Conservation (phyloP, 495 filamentous ascomycete genomes). For the Lentithecium fluviatile region DNA sequence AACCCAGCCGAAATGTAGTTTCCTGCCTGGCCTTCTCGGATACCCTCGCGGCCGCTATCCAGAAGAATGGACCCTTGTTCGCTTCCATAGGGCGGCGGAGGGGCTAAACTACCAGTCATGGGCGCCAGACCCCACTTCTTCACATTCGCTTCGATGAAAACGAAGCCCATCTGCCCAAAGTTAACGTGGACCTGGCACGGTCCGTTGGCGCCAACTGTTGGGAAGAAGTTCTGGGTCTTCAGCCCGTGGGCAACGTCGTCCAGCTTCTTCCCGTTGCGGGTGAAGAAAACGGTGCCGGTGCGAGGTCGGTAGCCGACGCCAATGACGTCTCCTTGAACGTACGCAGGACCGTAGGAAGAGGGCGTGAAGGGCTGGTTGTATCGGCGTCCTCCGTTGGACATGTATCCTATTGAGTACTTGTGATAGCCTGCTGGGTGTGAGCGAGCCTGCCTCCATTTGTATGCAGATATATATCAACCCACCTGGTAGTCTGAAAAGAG, state of each 20-base stretch:
- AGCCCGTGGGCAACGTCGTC: constrained; percentile 92
- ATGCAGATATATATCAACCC: background rate
- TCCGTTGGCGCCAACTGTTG: constrained; percentile 89
- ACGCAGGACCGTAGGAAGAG: constrained; percentile 75
- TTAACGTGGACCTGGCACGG: constrained; percentile 93
- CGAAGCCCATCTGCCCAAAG: constrained; percentile 95
- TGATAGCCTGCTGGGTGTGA: constrained; percentile 59
- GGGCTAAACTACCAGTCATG: constrained; percentile 91
- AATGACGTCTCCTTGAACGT: constrained; percentile 90
- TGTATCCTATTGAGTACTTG: constrained; percentile 86
- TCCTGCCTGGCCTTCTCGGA: constrained; percentile 54
- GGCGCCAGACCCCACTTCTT: constrained; percentile 99
- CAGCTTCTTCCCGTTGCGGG: constrained; percentile 93
- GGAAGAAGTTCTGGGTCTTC: constrained; percentile 95
- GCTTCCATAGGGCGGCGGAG: constrained; percentile 92
- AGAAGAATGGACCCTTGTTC: constrained; percentile 94
- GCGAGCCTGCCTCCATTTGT: background rate
- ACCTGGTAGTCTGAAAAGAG: constrained; percentile 92
- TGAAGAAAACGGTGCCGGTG: constrained; percentile 95
- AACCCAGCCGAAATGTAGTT: constrained; percentile 53
- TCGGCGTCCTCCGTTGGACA: constrained; percentile 79
- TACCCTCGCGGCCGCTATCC: constrained; percentile 74
- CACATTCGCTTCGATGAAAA: constrained; percentile 98
- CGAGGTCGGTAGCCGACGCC: constrained; percentile 94
- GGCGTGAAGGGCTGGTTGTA: constrained; percentile 86